Evolutionary conservation across 2,329 filamentous ascomycete species (phyloP).

Genomic region (Leptographium galeiforme): DNA sequence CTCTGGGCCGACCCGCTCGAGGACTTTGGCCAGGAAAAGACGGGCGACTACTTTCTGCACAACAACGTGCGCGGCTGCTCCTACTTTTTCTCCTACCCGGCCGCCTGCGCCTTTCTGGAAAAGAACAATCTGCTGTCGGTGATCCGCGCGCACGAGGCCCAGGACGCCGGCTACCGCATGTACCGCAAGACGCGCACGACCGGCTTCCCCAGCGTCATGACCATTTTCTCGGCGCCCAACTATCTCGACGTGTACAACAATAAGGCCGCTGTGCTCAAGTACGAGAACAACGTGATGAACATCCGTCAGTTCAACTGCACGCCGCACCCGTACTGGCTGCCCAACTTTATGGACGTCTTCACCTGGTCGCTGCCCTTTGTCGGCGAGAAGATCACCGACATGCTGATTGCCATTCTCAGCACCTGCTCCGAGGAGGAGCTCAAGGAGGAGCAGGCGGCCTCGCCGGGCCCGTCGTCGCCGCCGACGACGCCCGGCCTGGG

Average conservation of each 20-base stretch:
- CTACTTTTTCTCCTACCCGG: slow-evolving; percentile 98
- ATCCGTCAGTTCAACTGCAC: slow-evolving; percentile 99
- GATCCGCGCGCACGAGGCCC: slow-evolving; percentile 94
- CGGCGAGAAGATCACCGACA: slow-evolving; percentile 97
- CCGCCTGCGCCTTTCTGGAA: slow-evolving; percentile 91
- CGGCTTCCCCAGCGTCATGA: slow-evolving; percentile 98
- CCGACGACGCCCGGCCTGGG: slow-evolving; percentile 34
- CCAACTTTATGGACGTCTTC: slow-evolving; percentile 99
- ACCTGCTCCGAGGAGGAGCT: slow-evolving; percentile 99
- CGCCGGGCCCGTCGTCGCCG: slow-evolving; percentile 61
- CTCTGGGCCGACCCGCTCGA: slow-evolving; percentile 97
- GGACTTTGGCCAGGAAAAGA: slow-evolving; percentile 98
- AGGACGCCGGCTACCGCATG: slow-evolving; percentile 98
- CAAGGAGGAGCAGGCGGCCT: slow-evolving; percentile 66
- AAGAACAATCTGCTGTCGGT: slow-evolving; percentile 97
- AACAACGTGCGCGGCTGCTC: slow-evolving; percentile 98
- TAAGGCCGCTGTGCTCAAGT: slow-evolving; percentile 96
- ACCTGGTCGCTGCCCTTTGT: slow-evolving; percentile 99
- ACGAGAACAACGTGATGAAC: slow-evolving; percentile 99
- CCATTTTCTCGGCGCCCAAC: slow-evolving; percentile 97
- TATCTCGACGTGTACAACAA: slow-evolving; percentile 99
- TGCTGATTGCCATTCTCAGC: slow-evolving; percentile 97
- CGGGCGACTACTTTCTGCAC: slow-evolving; percentile 92
- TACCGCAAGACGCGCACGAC: slow-evolving; percentile 97
- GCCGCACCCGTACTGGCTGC: slow-evolving; percentile 96